A percentile compares a stretch with the other conserved stretches of the same genome.
Conservation (phyloP, 2,329 filamentous ascomycete species). For the Pseudocercospora fuligena region DNA sequence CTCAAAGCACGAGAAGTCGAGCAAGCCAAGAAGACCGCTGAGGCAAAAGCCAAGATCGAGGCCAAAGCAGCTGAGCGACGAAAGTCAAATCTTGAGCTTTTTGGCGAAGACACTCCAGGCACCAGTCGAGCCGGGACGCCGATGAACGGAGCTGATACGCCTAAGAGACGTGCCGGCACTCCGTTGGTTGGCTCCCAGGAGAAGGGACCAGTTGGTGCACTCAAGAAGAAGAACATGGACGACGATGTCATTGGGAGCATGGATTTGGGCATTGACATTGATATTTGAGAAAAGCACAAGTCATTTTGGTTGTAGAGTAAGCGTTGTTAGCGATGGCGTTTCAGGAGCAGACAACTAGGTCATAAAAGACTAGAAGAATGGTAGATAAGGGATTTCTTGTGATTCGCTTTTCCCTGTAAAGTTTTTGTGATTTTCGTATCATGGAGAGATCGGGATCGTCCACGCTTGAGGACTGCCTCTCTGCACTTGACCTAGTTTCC, state of each 20-base stretch:
- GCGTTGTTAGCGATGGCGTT: slow-evolving; percentile 1
- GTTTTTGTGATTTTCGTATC: too few relatives aligned
- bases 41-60: slow-evolving; percentile 51
- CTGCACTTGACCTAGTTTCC: too few relatives aligned
- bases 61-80: slow-evolving; percentile 28
- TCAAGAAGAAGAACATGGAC: slow-evolving; percentile 72
- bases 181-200: slow-evolving; percentile 50
- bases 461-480: too few relatives aligned
- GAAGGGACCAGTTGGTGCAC: slow-evolving; percentile 52
- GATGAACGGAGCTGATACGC: slow-evolving; percentile 46
- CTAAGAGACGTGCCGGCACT: slow-evolving; percentile 45
- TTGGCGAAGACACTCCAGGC: slow-evolving; percentile 50
- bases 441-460: too few relatives aligned
- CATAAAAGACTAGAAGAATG: neutral
- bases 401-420: too few relatives aligned
- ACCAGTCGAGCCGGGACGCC: slow-evolving; percentile 56
- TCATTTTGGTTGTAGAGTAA: neutral
- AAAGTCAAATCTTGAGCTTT: slow-evolving; percentile 51
- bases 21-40: slow-evolving; percentile 51
- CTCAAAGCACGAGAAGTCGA: slow-evolving; percentile 57
- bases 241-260: slow-evolving; percentile 90
- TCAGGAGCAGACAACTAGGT: neutral
- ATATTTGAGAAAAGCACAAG: slow-evolving; percentile 61
- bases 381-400: neutral
- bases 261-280: slow-evolving; percentile 90